Evolutionary conservation across 2,329 filamentous ascomycete genomes (phyloP).

Genomic region (Fusarium coffeatum): DNA sequence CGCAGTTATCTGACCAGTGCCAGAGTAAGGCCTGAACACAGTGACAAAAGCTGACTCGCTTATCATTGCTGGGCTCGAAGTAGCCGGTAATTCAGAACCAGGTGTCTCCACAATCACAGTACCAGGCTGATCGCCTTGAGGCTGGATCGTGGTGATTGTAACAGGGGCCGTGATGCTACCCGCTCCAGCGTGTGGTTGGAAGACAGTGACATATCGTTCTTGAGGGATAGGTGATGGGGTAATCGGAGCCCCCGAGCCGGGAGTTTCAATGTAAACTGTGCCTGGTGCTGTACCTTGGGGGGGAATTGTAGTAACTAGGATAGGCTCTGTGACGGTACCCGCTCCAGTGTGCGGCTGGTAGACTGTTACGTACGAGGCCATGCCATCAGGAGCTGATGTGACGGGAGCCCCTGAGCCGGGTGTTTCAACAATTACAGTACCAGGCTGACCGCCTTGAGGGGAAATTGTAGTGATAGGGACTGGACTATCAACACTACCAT

Average conservation of each 20-base stretch:
- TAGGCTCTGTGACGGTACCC: slow-evolving; percentile 2
- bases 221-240: not conserved
- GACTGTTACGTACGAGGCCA: slow-evolving; percentile 10
- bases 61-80: not conserved
- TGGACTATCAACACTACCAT: not conserved
- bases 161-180: slow-evolving; percentile 7
- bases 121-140: slow-evolving; percentile 6
- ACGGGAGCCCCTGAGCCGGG: not conserved
- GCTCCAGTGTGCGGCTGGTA: slow-evolving; percentile 10
- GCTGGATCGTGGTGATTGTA: slow-evolving; percentile 9
- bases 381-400: not conserved
- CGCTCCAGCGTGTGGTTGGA: not conserved
- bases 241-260: not conserved
- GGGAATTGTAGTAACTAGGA: slow-evolving; percentile 4
- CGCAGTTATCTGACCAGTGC: not conserved
- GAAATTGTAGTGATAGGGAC: not conserved
- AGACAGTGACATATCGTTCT: slow-evolving; percentile 16
- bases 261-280: slow-evolving; percentile 22
- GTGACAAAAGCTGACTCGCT: slow-evolving; percentile 1
- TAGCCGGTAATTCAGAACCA: not conserved
- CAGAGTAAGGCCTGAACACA: slow-evolving; percentile 5
- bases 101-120: slow-evolving; percentile 26
- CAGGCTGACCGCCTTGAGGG: no score
- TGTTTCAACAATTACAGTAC: not conserved
- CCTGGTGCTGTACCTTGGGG: slow-evolving; percentile 12